Evolutionary conservation across 306 rosid genomes (phyloP), one percentile per base, ranked within the genome.

Genomic region (Pterocarpus santalinus): DNA sequence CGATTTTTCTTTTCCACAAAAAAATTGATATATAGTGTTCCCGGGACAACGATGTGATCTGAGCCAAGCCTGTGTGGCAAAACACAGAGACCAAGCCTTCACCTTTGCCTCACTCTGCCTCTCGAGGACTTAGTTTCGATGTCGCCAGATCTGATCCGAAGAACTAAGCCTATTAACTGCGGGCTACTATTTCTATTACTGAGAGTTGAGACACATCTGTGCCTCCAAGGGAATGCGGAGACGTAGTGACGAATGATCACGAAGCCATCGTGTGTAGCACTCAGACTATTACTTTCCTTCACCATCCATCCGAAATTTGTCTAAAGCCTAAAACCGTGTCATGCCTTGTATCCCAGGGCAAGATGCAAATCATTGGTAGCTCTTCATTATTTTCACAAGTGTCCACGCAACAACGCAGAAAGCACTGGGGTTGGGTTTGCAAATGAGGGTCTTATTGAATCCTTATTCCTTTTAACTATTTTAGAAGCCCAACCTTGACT

Each of bases 381-480:
- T 39, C 51, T 38, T 38, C 33, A 65, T 38, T 65, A 65, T 43
- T 5, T 30, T 6, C 16, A 51, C 35, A 61, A 41, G 9, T 53
- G 15, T 34, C 43, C 14, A 62, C 14, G 53, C 15, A n/a, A 67
- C 73, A 68, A 36, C 70, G 78, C 65, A 69, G 36, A 79, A 60
- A 67, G 73, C 6, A 35, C 22, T 14, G 69, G 64, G 12, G 12
- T 44, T 70, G 62, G 53, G 80, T 30, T 70, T 41, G 66, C 69
- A 51, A 36, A 66, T 12, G 64, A 74, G 46, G 67, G 73, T 66
- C 72, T 46, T 32, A 63, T 8, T 43, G 32, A 33, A 51, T 47
- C 82, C 33, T 35, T 60, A 55, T 76, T 58, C 65, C 14, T 69
- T 76, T 15, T 2, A 8, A 80, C 62, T 63, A 17, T n/a, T 84